phyloP scores from a whole-genome alignment of 352 stramenopile genomes.

The Globisporangium paroecandrum region DNA sequence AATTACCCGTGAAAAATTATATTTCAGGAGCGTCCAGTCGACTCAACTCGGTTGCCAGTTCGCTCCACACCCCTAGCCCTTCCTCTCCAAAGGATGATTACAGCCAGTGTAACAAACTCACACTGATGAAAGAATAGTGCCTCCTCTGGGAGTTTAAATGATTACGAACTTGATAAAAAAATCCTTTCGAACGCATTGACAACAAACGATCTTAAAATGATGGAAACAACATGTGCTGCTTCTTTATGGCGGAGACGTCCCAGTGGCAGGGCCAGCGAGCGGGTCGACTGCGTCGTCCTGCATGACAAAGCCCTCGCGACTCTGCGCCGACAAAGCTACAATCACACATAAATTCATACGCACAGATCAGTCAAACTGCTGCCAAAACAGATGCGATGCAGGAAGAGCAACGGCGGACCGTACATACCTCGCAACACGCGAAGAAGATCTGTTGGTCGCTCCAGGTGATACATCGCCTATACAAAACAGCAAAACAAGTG shows the following conservation, averaged over 20 bases:
- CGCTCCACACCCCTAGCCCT: not conserved
- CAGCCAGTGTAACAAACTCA: not conserved
- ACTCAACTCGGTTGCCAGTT: not conserved
- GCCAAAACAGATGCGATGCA: constrained; percentile 1
- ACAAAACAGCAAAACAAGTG: not conserved
- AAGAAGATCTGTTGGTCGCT: constrained; percentile 54
- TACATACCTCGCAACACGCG: constrained; percentile 61
- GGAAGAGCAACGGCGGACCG: constrained; percentile 9
- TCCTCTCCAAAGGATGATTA: not conserved
- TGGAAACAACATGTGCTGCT: not conserved
- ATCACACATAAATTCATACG: not conserved
- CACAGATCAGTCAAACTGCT: not conserved
- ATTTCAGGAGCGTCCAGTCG: not conserved
- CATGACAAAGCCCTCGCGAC: constrained; percentile 38
- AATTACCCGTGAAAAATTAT: not conserved
- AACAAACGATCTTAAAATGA: constrained; percentile 4
- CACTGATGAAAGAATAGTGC: not conserved
- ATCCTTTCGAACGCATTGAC: not conserved
- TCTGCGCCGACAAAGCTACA: constrained; percentile 53
- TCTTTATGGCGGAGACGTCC: constrained; percentile 1
- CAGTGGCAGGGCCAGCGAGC: not conserved
- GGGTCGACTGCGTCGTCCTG: constrained; percentile 17
- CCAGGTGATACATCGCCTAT: constrained; percentile 71
- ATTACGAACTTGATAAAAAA: not conserved
- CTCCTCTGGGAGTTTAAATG: not conserved